Base-by-base conservation (phyloP, 768 basidiomycete genomes). In the Rubroboletus pulcherrimus region DNA sequence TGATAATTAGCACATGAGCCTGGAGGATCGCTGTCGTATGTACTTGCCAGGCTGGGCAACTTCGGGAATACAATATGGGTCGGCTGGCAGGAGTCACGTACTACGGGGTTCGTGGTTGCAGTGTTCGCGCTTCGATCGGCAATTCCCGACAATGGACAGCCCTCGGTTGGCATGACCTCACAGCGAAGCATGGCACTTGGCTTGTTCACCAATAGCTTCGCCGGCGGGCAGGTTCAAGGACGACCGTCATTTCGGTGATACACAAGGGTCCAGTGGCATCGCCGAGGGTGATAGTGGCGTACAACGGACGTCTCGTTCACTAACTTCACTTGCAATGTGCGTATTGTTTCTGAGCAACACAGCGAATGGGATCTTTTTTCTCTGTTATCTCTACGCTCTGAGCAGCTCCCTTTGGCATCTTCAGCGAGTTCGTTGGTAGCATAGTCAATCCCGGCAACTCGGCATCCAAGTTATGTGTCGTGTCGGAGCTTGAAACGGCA, bases 401-500 rank as follows among this genome's bases (percentile, higher is more conserved):
- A 33, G 8, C 33, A 12, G 44, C 30, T 45, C 15, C 44, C 7
- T 11, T 17, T 3, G 11, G 17, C 8, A 19, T 5, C n/a, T 26
- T 47, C 41, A 30, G 21, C 31, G 26, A 26, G 31, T 24, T 17
- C 30, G 44, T 33, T 24, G 14, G 49, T 24, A 44, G 49, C 1
- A n/a, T 11, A 5, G 29, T 15, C 8, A 9, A 21, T 29, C 7
- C 4, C 55, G 61, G 66, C 64, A 61, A 30, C 37, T 62, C 64
- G 66, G 67, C 63, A 58, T 48, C 0, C 7, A 6, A 6, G 12
- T 8, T 42, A 49, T 9, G 63, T 57, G 60, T 70, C 76, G 76
- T 58, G 61, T 71, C 77, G 76, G 76, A 75, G 78, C 64, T 76
- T 65, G 71, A 78, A 79, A 70, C 57, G 41, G 41, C 57, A 56